Evolutionary conservation across 805 yeast species (phyloP), one percentile per base, ranked within the genome.

Genomic region (Ogataea trehalophila): DNA sequence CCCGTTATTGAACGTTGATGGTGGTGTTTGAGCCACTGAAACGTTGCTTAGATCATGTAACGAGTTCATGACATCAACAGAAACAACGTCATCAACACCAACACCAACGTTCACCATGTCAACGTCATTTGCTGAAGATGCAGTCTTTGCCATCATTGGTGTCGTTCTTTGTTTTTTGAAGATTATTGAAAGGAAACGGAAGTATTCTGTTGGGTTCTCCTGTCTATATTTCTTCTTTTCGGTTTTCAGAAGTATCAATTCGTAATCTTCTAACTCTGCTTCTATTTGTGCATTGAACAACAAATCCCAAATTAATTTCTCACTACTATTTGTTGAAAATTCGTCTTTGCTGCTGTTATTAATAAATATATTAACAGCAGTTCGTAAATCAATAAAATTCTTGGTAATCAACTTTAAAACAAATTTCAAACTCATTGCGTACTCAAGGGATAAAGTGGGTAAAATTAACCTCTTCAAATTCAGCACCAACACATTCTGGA

Each of bases 371-470:
- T 67, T 69, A 6, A 69, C 59, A 1, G 73, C 53, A 1, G 64
- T 52, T 15, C 66, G 58, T 4, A 76, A 41, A 2, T 59, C 53
- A 2, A 72, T 51, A 37, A 75, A 61, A 17, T 68, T 72, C 44
- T 71, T 66, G 13, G 68, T 47, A 1, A 75, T 55, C 39, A 76
- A 48, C 29, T 63, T 68, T n/a, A 67, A 47, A 6, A 74, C 52
- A 13, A 75, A 60, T 37, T 64, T 71, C 40, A 66, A 52, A 45
- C 70, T 66, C 22, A 62, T 51, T 2, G 68, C 64, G 46, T 67
- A 70, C 39, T 69, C 71, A 26, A 68, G 48, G 18, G 66, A 56
- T 16, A 67, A 41, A 0, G 69, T 60, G 1, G 70, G 66, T n/a
- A 60, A 47, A 0, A 65, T 49, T 23, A 57, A 53, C 37, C 61